These are phyloP conservation scores for Musa balbisiana DNA, from an alignment of 202 grass and related monocot genomes.

Conservation along the genomic window DNA sequence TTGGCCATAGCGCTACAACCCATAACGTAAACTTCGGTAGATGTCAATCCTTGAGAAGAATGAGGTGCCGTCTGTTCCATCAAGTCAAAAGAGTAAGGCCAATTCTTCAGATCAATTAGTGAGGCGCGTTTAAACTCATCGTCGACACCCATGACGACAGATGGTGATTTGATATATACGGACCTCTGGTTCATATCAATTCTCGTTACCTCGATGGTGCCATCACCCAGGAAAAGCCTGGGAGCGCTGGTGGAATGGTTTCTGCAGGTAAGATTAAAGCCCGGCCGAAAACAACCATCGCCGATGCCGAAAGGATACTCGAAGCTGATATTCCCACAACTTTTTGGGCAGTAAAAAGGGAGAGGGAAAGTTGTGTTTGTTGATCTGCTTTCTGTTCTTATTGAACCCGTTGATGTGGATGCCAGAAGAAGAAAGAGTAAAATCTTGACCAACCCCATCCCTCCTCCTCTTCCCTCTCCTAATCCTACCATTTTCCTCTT, in stretches of 20 bases:
- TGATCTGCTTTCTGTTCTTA: too few relatives aligned
- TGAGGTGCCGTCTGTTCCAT: fast-evolving
- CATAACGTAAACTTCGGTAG: background rate
- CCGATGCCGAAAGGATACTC: conserved; percentile 49
- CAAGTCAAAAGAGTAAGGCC: background rate
- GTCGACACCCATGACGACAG: background rate
- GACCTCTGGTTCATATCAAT: background rate
- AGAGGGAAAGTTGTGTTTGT: background rate
- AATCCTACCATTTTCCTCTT: too few relatives aligned
- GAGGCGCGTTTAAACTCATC: background rate
- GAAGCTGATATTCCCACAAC: conserved; percentile 28
- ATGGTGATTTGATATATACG: background rate
- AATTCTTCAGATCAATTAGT: background rate
- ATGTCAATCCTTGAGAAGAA: background rate
- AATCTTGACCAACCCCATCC: too few relatives aligned
- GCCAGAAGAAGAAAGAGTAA: too few relatives aligned
- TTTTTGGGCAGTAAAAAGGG: conserved; percentile 14
- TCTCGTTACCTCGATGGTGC: conserved; percentile 19
- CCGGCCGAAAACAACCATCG: conserved; percentile 29
- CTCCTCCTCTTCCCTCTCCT: too few relatives aligned
- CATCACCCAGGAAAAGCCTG: conserved; percentile 33
- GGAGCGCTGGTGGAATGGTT: conserved; percentile 1
- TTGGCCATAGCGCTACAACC: background rate
- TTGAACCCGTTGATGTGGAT: too few relatives aligned
- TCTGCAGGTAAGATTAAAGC: conserved; percentile 42